Evolutionary conservation across 2,329 filamentous ascomycete species (phyloP), one percentile per base, ranked within the genome.

Genomic region (Ampelomyces quisqualis): DNA sequence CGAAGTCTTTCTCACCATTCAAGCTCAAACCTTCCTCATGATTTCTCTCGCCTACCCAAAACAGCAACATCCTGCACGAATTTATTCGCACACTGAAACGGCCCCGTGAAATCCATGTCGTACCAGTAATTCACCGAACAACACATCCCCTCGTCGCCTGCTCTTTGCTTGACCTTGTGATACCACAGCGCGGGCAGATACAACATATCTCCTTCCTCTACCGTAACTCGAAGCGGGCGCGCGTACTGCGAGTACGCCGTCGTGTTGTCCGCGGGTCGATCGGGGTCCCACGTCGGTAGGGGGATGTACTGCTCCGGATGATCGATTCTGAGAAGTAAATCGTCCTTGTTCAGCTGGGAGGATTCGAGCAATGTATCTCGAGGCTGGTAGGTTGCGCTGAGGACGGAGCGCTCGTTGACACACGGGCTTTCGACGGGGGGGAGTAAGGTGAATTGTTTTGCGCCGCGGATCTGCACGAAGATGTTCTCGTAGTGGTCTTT

Each of bases 81-180:
- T 6, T 72, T 71, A 21, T 73, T 74, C 32, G 78, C 63, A 2
- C 84, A 77, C 69, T 84, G 89, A 23, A 89, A 78, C 0, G 79
- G 77, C 0, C 86, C 85, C 18, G 74, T 74, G 55, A 88, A 90
- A 20, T 88, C 84, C 77, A 90, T 85, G 61, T 91, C 86, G 52
- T 90, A 90, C 85, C 88, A 93, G 65, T 91, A 91, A 58, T 93
- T 93, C 24, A 90, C 82, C 1, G 88, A 86, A 40, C 86, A 81
- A 28, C 86, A 88, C 21, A 90, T 80, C 0, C 83, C 84, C 48
- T 90, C 85, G 0, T 79, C 71, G 0, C 75, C 76, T 50, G 80
- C 82, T 2, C 78, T 82, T 61, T 93, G 88, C 5, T 79, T 81
- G 4, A 93, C 88, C 62, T 91, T 90, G 62, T 93, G 88, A 61